phyloP scores from a whole-genome alignment of 192 early-diverging fungal species.

The Kickxella alabastrina region DNA sequence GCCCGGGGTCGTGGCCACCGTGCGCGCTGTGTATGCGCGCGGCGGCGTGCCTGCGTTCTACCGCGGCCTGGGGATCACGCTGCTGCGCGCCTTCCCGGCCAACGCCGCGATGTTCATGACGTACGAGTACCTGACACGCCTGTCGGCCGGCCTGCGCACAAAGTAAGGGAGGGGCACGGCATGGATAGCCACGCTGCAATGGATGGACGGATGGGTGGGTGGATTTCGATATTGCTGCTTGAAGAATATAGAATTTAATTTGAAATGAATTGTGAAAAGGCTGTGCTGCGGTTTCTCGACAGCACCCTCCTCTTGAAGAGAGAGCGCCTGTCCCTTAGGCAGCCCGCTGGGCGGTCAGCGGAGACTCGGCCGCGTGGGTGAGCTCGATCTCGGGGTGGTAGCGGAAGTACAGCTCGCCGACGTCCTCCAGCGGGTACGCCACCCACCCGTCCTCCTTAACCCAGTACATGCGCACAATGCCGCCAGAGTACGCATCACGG shows the following conservation, averaged over 20 bases:
- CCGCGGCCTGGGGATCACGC: slow-evolving; percentile 90
- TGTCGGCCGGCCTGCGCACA: slow-evolving; percentile 19
- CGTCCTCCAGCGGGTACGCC: slow-evolving; percentile 77
- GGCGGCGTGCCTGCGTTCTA: slow-evolving; percentile 86
- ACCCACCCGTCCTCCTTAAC: slow-evolving; percentile 89
- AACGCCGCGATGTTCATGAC: slow-evolving; percentile 95
- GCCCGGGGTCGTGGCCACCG: slow-evolving; percentile 59
- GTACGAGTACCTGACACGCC: slow-evolving; percentile 67
- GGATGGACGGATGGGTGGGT: no score
- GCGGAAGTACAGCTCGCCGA: slow-evolving; percentile 77
- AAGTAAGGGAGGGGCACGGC: no score
- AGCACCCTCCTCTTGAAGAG: no score
- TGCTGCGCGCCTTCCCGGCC: slow-evolving; percentile 84
- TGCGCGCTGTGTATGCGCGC: slow-evolving; percentile 63
- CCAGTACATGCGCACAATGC: slow-evolving; percentile 86
- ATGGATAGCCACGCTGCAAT: no score
- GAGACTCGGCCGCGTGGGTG: slow-evolving; percentile 35
- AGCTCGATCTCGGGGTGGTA: slow-evolving; percentile 50
- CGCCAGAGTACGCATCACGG: slow-evolving; percentile 91
- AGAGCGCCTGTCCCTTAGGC: no score
- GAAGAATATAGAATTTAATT: no score
- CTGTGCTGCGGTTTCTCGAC: no score
- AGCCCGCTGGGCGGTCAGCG: slow-evolving; percentile 13
- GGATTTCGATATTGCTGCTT: no score
- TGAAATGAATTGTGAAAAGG: no score